phyloP scores from a whole-genome alignment of 768 basidiomycete genomes.

The Serendipita vermifera region DNA sequence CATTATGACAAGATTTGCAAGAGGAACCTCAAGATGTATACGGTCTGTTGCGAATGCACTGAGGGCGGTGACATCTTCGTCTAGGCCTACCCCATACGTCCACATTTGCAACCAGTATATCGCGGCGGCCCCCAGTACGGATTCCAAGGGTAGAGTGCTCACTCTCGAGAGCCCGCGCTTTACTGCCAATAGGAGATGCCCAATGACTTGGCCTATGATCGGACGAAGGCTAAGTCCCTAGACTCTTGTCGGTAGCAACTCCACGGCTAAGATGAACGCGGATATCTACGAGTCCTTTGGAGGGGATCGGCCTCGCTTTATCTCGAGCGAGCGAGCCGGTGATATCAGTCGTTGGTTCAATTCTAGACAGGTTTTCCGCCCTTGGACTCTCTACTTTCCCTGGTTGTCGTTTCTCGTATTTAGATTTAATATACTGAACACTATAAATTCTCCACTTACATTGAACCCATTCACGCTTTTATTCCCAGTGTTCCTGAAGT shows the following conservation, averaged over 20 bases:
- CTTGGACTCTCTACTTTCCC: too few relatives aligned
- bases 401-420: too few relatives aligned
- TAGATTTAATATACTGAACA: too few relatives aligned
- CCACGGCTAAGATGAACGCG: not conserved
- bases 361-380: too few relatives aligned
- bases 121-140: constrained; percentile 10
- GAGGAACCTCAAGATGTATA: constrained; percentile 15
- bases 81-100: constrained; percentile 12
- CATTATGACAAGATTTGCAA: constrained; percentile 30
- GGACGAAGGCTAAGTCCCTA: not conserved
- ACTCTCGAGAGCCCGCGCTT: constrained; percentile 13
- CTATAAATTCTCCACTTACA: too few relatives aligned
- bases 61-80: constrained; percentile 12
- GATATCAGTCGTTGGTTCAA: too few relatives aligned
- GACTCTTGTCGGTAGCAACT: not conserved
- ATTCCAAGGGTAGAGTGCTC: constrained; percentile 14
- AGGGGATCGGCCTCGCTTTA: not conserved
- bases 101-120: not conserved
- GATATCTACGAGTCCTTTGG: constrained; percentile 9
- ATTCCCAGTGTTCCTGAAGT: too few relatives aligned
- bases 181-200: not conserved
- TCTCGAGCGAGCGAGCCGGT: too few relatives aligned
- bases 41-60: constrained; percentile 13
- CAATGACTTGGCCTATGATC: not conserved
- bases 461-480: too few relatives aligned